Evolutionary conservation across 371 early-diverging fungal genomes (phyloP), one percentile per base, ranked within the genome.

Genomic region (Batrachochytrium dendrobatidis): DNA sequence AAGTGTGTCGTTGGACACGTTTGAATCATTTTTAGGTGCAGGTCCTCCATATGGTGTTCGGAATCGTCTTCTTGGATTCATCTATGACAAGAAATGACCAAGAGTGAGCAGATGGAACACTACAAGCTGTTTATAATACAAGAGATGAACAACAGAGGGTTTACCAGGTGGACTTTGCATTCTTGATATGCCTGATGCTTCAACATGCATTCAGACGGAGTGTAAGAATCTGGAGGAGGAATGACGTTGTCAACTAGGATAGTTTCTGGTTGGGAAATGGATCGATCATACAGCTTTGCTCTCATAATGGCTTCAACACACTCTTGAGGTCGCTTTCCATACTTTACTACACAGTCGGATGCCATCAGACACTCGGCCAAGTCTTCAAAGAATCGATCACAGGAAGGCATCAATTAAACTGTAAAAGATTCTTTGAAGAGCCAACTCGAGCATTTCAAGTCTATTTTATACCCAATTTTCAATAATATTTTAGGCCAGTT

Each of bases 351-450:
- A 56, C 59, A 59, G 18, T 59, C 50, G 26, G 59, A 59, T 8
- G 53, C 59, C 34, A 44, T 49, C 8, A 59, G 33, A 29, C 59
- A 59, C 22, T 59, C 46, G 8, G 54, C 56, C 24, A 59, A 26
- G 18, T 59, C 50, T 26, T 59, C 18, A 53, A 59, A 59, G 24
- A 44, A 59, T 20, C 32, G 34, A 28, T 59, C 35, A 30, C 59
- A 59, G 22, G 53, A 28, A 12, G 59, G 59, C 59, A 59, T 59
- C 39, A n/a, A n/a, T 15, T 39, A n/a, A 39, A n/a, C n/a, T 39
- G 39, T 39, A 15, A n/a, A n/a, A n/a, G n/a, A n/a, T n/a, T n/a
- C n/a, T n/a, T n/a, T n/a, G n/a, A n/a, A n/a, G n/a, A n/a, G n/a
- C n/a, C n/a, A n/a, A n/a, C n/a, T n/a, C n/a, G n/a, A n/a, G n/a